A percentile compares a stretch with the other conserved stretches of the same genome.
Conservation (phyloP, 2,329 filamentous ascomycete genomes). For the Fragosphaeria purpurea region DNA sequence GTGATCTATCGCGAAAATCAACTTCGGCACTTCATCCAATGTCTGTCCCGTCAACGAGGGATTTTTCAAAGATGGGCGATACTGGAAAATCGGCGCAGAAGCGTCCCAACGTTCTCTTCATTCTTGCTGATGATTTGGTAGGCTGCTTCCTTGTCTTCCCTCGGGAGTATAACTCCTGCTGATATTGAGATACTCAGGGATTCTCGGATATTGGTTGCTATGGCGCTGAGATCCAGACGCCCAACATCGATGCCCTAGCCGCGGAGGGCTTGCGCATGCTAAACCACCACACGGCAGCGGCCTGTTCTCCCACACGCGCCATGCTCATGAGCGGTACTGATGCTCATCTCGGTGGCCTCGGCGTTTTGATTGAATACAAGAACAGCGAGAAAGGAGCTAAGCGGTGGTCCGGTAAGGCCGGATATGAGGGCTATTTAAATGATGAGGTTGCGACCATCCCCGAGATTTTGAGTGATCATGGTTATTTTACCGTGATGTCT, state of each 20-base stretch:
- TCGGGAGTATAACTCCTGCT: too few species aligned
- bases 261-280: slow-evolving; percentile 44
- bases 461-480: slow-evolving; percentile 46
- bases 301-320: slow-evolving; percentile 48
- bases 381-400: slow-evolving; percentile 9
- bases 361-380: slow-evolving; percentile 22
- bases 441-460: slow-evolving; percentile 47
- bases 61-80: too few species aligned
- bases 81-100: background rate
- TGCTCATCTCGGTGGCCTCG: slow-evolving; percentile 34
- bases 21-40: too few species aligned
- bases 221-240: slow-evolving; percentile 48
- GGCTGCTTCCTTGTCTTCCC: too few species aligned
- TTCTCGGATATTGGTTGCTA: slow-evolving; percentile 39
- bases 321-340: slow-evolving; percentile 46
- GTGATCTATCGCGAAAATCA: too few species aligned
- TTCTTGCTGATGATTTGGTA: slow-evolving; percentile 31
- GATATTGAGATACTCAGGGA: slow-evolving; percentile 14
- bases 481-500: slow-evolving; percentile 50
- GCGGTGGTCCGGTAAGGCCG: slow-evolving; percentile 33
- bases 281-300: slow-evolving; percentile 49
- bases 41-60: too few species aligned
- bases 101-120: slow-evolving; percentile 34
- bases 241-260: slow-evolving; percentile 43
- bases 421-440: slow-evolving; percentile 56